A percentile compares a stretch with the other conserved stretches of the same genome.
Conservation (phyloP, 768 basidiomycete species). For the Termitomyces sp. region DNA sequence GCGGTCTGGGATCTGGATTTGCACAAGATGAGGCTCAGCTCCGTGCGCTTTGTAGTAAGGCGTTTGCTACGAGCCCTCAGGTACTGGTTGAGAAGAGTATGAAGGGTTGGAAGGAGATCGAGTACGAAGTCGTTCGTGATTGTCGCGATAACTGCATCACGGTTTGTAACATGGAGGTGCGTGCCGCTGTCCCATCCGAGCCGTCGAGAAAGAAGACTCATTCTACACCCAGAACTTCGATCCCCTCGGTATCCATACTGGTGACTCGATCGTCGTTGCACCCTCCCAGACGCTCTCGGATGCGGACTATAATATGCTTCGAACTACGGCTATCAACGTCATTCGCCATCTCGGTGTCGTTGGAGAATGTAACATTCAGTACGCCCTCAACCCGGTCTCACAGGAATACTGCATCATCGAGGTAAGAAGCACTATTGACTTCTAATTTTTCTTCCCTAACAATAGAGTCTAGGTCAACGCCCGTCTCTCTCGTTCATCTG, state of each 20-base stretch:
- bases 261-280: constrained; percentile 97
- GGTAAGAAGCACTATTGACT: constrained; percentile 35
- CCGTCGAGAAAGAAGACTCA: neutral
- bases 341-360: constrained; percentile 98
- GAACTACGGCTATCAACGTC: constrained; percentile 97
- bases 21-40: constrained; percentile 93
- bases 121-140: constrained; percentile 98
- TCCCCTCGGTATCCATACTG: constrained; percentile 96
- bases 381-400: constrained; percentile 92
- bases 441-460: neutral
- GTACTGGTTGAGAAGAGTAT: constrained; percentile 99
- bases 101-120: constrained; percentile 99
- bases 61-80: constrained; percentile 96
- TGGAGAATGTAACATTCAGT: constrained; percentile 99
- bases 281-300: constrained; percentile 99
- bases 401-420: constrained; percentile 99
- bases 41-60: constrained; percentile 84
- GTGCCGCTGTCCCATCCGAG: constrained; percentile 18
- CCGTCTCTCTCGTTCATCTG: constrained; percentile 96
- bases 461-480: constrained; percentile 64
- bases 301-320: constrained; percentile 98
- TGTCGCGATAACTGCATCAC: constrained; percentile 99
- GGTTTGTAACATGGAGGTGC: constrained; percentile 99
- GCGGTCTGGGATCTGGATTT: constrained; percentile 94
- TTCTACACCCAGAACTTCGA: constrained; percentile 81